Base-by-base conservation (phyloP, 768 basidiomycete species). In the Trametes cubensis region DNA sequence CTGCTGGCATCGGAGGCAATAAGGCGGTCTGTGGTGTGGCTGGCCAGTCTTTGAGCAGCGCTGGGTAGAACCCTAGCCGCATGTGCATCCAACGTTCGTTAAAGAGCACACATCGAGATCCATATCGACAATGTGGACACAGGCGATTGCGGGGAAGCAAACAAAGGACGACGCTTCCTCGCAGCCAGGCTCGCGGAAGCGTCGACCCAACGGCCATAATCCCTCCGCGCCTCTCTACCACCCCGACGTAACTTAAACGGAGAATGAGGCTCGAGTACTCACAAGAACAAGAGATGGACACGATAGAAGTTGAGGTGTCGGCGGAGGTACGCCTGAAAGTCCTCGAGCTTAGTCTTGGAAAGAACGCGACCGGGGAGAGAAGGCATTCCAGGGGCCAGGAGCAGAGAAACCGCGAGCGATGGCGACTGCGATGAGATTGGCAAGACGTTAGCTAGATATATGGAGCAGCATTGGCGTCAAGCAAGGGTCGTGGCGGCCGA, bases 261-360 rank as follows among this genome's bases (percentile, higher is more conserved):
- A 21, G 13, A 17, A 20, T 46, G 23, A 40, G 38, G 21, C 2
- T 21, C 25, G 26, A 26, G n/a, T 18, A 71, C 75, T 61, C 65
- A 76, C 75, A 82, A 81, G 62, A 76, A 71, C 38, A 82, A 55
- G 38, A 81, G 67, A 70, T 82, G 82, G 13, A 81, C 69, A 17
- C 82, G 75, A 61, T 79, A 83, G 66, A 83, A 83, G 68, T 83
- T 83, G 60, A 79, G 74, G 61, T 74, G 73, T 30, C 49, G 42
- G 46, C 55, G 20, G 57, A 70, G 44, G 50, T 71, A 70, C 20
- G 49, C 25, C 51, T 47, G 25, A 50, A 64, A 20, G 30, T 44
- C 47, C 18, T 30, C 48, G 49, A 64, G 49, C 55, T 28, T 49
- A n/a, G 18, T 13, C 26, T 50, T 23, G 30, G 41, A 41, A 20